Percentiles rank a stretch among this genome's conserved stretches.
Conservation (phyloP, 306 rosid species). For the Corylus avellana region DNA sequence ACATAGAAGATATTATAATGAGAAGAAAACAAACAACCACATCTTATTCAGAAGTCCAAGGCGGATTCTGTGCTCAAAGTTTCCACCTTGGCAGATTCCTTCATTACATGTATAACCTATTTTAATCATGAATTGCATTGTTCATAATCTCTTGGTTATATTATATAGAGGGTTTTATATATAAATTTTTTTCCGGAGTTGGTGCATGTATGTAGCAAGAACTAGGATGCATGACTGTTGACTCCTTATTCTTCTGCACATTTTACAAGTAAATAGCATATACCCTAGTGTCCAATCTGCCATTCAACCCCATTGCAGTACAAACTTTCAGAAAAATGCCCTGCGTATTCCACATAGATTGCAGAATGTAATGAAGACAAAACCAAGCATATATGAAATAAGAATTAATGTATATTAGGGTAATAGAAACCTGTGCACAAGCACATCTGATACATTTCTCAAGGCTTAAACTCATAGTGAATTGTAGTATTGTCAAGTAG, state of each 20-base stretch:
- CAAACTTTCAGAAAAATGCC: not conserved
- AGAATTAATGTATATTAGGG: too few relatives aligned
- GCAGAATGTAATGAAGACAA: not conserved
- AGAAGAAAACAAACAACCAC: not conserved
- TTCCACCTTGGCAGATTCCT: constrained; percentile 35
- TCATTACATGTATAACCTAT: not conserved
- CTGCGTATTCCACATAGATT: not conserved
- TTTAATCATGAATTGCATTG: constrained; percentile 9
- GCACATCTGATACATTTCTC: too few relatives aligned
- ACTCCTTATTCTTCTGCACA: not conserved
- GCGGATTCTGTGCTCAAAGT: constrained; percentile 14
- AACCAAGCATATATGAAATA: not conserved
- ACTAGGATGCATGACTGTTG: not conserved
- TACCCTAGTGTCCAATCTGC: not conserved
- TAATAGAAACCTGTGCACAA: too few relatives aligned
- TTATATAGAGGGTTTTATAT: not conserved
- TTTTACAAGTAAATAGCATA: not conserved
- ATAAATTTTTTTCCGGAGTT: not conserved
- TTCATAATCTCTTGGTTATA: constrained; percentile 5
- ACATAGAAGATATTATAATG: not conserved
- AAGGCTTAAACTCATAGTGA: too few relatives aligned
- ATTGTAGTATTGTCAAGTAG: too few relatives aligned
- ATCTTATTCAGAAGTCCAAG: constrained; percentile 4
- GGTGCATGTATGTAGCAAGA: constrained; percentile 26
- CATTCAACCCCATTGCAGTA: not conserved